Conservation (phyloP, 495 filamentous ascomycete species). For the Durotheca rogersii region DNA sequence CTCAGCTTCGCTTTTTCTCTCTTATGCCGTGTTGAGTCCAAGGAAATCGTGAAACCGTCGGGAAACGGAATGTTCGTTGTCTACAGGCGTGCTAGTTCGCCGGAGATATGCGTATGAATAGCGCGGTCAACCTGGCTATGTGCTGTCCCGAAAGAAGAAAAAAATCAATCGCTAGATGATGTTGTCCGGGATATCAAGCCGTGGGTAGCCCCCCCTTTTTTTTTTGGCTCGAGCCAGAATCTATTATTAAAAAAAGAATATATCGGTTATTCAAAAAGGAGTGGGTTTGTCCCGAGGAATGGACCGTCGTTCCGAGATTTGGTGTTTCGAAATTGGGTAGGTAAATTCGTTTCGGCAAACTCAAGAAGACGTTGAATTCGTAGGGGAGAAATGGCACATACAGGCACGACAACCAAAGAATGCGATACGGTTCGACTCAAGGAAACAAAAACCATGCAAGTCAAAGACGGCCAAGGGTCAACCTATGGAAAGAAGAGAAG, state of each 20-base stretch:
- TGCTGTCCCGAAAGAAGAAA: too few relatives aligned
- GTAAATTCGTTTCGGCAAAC: conserved; percentile 12
- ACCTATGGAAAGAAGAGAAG: conserved; percentile 51
- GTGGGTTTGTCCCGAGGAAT: conserved; percentile 10
- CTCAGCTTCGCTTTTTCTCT: conserved; percentile 6
- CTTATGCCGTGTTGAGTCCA: conserved; percentile 11
- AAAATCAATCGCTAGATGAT: conserved; percentile 35
- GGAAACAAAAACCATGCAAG: conserved; percentile 27
- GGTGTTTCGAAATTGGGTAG: conserved; percentile 5
- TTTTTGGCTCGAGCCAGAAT: too few relatives aligned
- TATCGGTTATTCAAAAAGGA: conserved; percentile 16
- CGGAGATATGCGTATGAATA: too few relatives aligned
- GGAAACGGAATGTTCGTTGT: conserved; percentile 12
- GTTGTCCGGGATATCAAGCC: conserved; percentile 19
- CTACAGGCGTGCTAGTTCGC: conserved; percentile 2
- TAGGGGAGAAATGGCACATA: conserved; percentile 7
- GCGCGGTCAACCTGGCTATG: too few relatives aligned
- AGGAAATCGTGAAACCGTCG: conserved; percentile 25
- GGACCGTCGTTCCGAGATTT: conserved; percentile 6
- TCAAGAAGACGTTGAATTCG: conserved; percentile 9
- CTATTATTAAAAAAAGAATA: conserved; percentile 29
- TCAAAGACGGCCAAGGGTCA: conserved; percentile 50
- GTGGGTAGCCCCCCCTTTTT: conserved; percentile 4
- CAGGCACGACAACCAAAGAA: conserved; percentile 8
- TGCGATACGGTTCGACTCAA: conserved; percentile 13